Base-by-base conservation (phyloP, 192 early-diverging fungal species). In the Mortierella alpina region DNA sequence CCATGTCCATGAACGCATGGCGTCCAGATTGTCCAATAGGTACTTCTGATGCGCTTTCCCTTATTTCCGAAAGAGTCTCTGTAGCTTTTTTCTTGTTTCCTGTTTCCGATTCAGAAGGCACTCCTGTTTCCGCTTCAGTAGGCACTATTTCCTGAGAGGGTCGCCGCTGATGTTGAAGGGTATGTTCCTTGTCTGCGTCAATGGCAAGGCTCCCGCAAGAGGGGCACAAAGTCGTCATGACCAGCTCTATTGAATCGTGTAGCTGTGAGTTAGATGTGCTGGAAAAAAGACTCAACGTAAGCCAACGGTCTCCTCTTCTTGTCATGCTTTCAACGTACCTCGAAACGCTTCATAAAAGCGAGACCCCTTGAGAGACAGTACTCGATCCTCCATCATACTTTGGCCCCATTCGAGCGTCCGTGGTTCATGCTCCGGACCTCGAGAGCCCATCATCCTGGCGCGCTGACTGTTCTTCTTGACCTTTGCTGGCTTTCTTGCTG, bases 391-490 rank as follows among this genome's bases (percentile, higher is more conserved):
- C 11, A 80, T 68, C 69, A 79, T 67, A 17, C 12, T 48, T 6
- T 59, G n/a, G 31, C 75, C 75, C 69, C 69, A 79, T 10, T 79
- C 75, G 20, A 72, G 48, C 5, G 77, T 61, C 52, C 60, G 54
- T 44, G 60, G 18, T 10, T 59, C 68, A 1, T 56, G 22, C 7
- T 53, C 62, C 0, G 18, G 6, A 12, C 55, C 69, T 59, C 58
- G 52, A 5, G 14, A 44, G 1, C 69, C 77, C 45, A 67, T 65
- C 64, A 80, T 80, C 59, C 55, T 80, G 12, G 77, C 69, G 8
- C 77, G 50, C 23, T 80, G 77, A 40, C 77, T 80, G 54, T 80
- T 80, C 49, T 72, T 72, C 55, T 72, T 80, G n/a, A 72, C 58
- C 50, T 63, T 80, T 0, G 46, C 20, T 44, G 69, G 57, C 22